Evolutionary conservation across 345 rosid genomes (phyloP), one percentile per base, ranked within the genome.

Genomic region (Corchorus olitorius): DNA sequence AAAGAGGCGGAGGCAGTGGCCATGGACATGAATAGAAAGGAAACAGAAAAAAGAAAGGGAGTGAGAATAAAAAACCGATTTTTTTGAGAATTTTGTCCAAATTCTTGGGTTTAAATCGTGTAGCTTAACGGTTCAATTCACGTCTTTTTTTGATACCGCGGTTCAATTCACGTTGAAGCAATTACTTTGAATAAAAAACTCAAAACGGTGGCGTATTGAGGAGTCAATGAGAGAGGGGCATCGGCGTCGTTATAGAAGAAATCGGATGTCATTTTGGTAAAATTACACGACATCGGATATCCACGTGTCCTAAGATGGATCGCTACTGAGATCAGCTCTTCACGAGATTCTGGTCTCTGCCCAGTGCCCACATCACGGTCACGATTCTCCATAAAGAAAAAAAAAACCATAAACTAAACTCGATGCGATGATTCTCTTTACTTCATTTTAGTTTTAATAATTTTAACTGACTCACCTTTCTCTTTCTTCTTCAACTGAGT

Each of bases 301-400:
- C 63, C 73, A 66, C 45, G 65, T 65, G 73, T 66, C 78, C 3
- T 15, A 0, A 4, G 41, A 17, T 65, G 73, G 73, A n/a, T 49
- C 8, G 58, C 52, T 55, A 27, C 55, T 43, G 73, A 43, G 55
- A 48, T 66, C 55, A 76, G 19, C 73, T 54, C 55, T 34, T 76
- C 72, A 76, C 78, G 78, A 54, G 72, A 76, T 76, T 56, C 79
- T 58, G 69, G 77, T 63, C 49, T 12, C 70, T 74, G 70, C 58
- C 34, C 58, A 2, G 61, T 74, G 70, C 58, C 34, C 58, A 2
- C 39, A 33, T 65, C 65, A 54, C 54, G 73, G 33, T 65, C 78
- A 65, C 73, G 56, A 65, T 60, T 76, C 71, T 75, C 78, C 78
- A 12, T 66, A 66, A 75, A 14, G 4, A 11, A 43, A 41, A 43